Percentiles rank a stretch among this genome's conserved stretches.
Evolutionary conservation across 345 rosid species (phyloP).

Genomic region (Populus ilicifolia): DNA sequence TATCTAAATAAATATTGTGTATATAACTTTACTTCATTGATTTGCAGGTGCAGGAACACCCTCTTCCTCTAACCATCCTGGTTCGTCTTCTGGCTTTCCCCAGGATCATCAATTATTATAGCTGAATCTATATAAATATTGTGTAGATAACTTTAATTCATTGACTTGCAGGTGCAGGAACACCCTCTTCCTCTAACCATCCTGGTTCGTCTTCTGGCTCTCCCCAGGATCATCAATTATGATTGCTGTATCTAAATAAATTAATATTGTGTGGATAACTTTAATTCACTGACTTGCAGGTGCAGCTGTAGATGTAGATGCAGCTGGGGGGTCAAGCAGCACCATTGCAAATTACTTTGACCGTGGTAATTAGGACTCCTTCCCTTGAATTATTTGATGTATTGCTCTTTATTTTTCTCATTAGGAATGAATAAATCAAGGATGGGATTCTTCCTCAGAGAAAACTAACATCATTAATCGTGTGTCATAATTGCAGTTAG

Average conservation of each 20-base stretch:
- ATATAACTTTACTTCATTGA: not conserved
- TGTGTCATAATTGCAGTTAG: slow-evolving; percentile 25
- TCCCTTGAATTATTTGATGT: not conserved
- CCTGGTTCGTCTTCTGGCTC: not conserved
- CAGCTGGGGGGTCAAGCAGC: not conserved
- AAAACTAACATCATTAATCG: not conserved
- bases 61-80: not conserved
- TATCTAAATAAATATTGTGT: not conserved
- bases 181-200: not conserved
- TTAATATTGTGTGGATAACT: not conserved
- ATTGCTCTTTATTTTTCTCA: not conserved
- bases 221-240: not conserved
- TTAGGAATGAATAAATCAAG: not conserved
- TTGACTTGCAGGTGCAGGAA: not conserved
- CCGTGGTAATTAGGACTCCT: not conserved
- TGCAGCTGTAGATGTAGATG: not conserved
- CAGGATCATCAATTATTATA: not conserved
- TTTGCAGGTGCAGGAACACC: not conserved
- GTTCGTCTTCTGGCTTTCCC: not conserved
- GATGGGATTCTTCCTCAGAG: not conserved
- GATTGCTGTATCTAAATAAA: not conserved
- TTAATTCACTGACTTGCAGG: not conserved
- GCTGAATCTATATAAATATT: not conserved
- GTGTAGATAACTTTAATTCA: not conserved
- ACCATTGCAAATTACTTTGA: not conserved